Base-by-base conservation (phyloP, 73 alveolate genomes). In the Blepharisma japonicum region DNA sequence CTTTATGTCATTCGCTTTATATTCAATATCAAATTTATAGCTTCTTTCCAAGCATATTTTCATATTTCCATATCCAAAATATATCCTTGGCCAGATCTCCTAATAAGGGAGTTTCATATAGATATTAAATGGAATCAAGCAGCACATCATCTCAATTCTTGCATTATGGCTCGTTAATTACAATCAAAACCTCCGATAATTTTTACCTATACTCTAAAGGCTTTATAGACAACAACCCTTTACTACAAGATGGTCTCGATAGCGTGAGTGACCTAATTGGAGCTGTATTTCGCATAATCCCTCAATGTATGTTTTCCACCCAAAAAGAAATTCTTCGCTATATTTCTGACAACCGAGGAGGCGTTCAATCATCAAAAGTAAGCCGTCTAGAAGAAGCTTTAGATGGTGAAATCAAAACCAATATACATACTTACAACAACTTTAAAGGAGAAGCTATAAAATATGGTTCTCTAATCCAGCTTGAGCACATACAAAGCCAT, bases 401-500 rank as follows among this genome's bases (percentile, higher is more conserved):
- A 61, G 74, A 61, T 14, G 74, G 74, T 2, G 74, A 61, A 25
- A 61, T 61, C 74, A 61, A 25, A 5, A 61, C 74, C 2, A 61
- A 61, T 25, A 61, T 61, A n/a, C 38, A 61, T 25, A 14, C 74
- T 2, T 61, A 18, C 4, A 61, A 61, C 46, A 14, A 8, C 48
- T 61, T 20, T 48, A 61, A 61, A 14, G 46, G 46, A 14, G 47
- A 61, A 61, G 47, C 11, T 18, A 39, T 61, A 14, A 18, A 39
- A 18, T 61, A 61, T 25, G 47, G 23, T 25, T 61, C 74, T 61
- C 46, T 61, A 2, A 25, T 61, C 74, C 74, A 61, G 23, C 23
- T 61, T 8, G 74, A 18, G 11, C 74, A 61, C 47, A 8, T 61
- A 1, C 14, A n/a, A 25, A 18, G 49, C 23, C 74, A 61, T 39